Evolutionary conservation across 2,329 filamentous ascomycete species (phyloP), one percentile per base, ranked within the genome.

Genomic region (Rhytidhysteron rufulum): DNA sequence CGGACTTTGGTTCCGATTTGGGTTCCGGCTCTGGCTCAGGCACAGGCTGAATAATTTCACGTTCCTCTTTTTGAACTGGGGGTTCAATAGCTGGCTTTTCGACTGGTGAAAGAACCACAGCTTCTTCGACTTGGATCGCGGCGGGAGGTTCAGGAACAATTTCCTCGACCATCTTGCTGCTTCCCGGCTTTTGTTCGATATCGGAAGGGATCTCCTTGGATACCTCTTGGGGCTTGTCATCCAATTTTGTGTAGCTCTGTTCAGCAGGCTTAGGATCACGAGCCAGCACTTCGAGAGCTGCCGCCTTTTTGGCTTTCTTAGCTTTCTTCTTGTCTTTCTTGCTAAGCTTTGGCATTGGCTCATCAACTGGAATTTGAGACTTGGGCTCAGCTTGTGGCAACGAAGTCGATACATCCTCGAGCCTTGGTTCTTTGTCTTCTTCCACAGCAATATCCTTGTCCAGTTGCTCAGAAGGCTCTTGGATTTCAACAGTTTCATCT

Each of bases 281-380:
- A 21, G 42, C 41, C 15, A 20, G 19, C 32, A 32, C 22, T 10
- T 49, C 36, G 15, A 40, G 34, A 18, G 30, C 30, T n/a, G n/a
- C n/a, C n/a, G 37, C 29, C 19, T 31, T 36, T 20, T n/a, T 3
- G 17, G 44, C 47, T 31, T 58, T 56, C 27, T 52, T 51, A 20
- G 39, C 50, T 42, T 62, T 66, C 42, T 58, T 55, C 47, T 60
- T 58, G 17, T 53, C 47, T 25, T 52, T 52, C 39, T 59, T 55
- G 43, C 52, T 58, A 30, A 45, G 34, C 19, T 54, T 47, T 8
- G 39, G 31, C 17, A 36, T 27, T 8, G 29, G 35, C 40, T 22
- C 18, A 7, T 42, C 34, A 24, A 29, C 11, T 5, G 25, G 15
- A 21, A 39, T 31, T 13, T 41, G 16, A 7, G 20, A 4, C 6